Evolutionary conservation across 2,329 filamentous ascomycete species (phyloP), one percentile per base, ranked within the genome.

Genomic region (Ascomycota sp.): DNA sequence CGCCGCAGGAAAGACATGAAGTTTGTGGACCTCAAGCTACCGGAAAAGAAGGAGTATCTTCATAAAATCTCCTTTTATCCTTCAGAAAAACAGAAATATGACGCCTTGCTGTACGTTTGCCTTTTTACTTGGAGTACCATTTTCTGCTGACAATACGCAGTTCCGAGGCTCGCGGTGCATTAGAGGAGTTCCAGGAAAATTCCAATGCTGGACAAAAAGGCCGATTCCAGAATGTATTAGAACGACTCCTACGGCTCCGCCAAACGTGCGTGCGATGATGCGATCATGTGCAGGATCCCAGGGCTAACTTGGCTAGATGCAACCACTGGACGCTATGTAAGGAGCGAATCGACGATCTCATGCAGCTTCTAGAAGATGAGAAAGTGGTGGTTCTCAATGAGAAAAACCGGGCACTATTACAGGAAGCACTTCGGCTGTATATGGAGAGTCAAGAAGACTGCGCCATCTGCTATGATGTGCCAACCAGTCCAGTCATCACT

Each of bases 251-350:
- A 6, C 73, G 84, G 9, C 68, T 92, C 42, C 70, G 84, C 12
- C 83, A 92, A 54, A 68, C 78, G 49, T 64, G 47, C 44, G 53
- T 45, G 9, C 25, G 16, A 8, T n/a, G 6, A 9, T 6, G 7
- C 11, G 3, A 7, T n/a, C 6, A 6, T 9, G 7, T 11, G 5
- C 16, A 3, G 16, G 13, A 29, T 12, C 4, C 11, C 21, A 8
- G 24, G 10, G 9, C 26, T 33, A 25, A 30, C 27, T 4, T 12
- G 21, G 25, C 11, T 36, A 66, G 62, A 9, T 92, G 83, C 54
- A 83, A 86, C 41, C 83, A 92, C 49, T 91, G 81, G 80, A 74
- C 76, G 7, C 64, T 93, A 9, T 81, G 79, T 46, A 76, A 73
- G 33, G 64, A 76, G 26, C 72, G 79, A 9, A 64, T 91, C n/a